Conservation (phyloP, 805 yeast species). For the Schwanniomyces sp. region DNA sequence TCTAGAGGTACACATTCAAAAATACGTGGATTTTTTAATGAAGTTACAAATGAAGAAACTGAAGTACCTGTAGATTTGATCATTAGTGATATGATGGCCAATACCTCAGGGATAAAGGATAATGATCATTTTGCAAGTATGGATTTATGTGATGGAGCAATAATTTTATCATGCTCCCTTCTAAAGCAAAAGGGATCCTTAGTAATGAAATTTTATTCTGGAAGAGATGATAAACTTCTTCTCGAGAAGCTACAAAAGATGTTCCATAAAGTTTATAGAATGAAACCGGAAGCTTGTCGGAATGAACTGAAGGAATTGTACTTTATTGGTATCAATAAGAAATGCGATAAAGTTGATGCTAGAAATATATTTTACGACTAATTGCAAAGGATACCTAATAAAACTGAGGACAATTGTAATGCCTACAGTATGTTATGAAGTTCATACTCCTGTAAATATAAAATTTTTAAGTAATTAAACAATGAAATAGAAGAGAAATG, state of each 20-base stretch:
- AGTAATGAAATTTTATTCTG: constrained; percentile 84
- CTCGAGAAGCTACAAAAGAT: constrained; percentile 56
- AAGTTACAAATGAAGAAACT: constrained; percentile 16
- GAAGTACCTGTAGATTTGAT: constrained; percentile 34
- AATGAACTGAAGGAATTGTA: constrained; percentile 80
- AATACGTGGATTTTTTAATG: constrained; percentile 51
- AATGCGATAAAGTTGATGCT: constrained; percentile 12
- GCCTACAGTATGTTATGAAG: background rate
- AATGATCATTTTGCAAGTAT: constrained; percentile 83
- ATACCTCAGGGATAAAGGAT: constrained; percentile 79
- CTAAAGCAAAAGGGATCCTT: constrained; percentile 69
- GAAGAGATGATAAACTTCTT: constrained; percentile 70
- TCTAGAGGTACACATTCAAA: constrained; percentile 52
- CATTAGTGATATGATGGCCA: constrained; percentile 88
- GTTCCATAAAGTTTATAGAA: constrained; percentile 63
- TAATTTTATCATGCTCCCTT: constrained; percentile 71
- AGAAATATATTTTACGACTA: background rate
- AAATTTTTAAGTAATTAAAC: background rate
- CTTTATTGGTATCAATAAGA: constrained; percentile 64
- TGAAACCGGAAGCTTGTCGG: constrained; percentile 82
- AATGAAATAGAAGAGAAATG: background rate
- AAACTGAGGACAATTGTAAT: background rate
- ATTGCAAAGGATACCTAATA: background rate
- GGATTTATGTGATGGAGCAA: constrained; percentile 91
- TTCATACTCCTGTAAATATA: background rate